Percentiles rank a stretch among this genome's conserved stretches.
These are phyloP conservation scores for Metarhizium humberi DNA, from an alignment of 2,329 filamentous ascomycete genomes.

Conservation along the genomic window DNA sequence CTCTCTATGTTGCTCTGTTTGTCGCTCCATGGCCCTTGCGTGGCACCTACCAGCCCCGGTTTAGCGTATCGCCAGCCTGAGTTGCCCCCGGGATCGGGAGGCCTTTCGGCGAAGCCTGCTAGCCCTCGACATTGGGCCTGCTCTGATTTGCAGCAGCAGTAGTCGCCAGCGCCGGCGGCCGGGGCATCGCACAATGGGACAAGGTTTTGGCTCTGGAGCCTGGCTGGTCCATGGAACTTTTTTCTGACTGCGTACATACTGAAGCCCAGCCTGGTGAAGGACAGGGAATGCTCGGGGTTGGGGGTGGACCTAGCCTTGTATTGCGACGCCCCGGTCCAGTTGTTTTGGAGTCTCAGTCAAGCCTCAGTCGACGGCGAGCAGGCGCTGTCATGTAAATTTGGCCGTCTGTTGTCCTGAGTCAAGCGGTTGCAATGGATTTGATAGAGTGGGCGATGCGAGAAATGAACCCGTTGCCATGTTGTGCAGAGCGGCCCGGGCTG, in stretches of 20 bases:
- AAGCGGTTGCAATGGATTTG: neutral
- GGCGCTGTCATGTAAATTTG: too few relatives aligned
- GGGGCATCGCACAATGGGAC: neutral
- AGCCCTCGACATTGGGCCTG: neutral
- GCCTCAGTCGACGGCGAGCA: neutral
- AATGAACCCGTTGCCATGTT: neutral
- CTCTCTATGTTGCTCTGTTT: neutral
- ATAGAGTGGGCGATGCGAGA: neutral
- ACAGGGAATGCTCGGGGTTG: neutral
- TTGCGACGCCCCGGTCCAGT: neutral
- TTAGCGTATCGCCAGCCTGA: slow-evolving; percentile 8
- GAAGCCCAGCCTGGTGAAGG: neutral
- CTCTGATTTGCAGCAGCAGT: neutral
- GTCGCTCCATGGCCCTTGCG: slow-evolving; percentile 1
- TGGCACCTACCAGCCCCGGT: slow-evolving; percentile 14
- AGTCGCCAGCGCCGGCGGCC: neutral
- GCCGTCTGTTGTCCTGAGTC: too few relatives aligned
- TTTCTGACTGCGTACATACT: neutral
- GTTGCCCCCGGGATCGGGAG: neutral
- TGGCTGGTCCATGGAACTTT: neutral
- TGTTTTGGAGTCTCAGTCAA: neutral
- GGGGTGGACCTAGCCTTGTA: neutral
- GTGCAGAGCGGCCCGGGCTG: neutral
- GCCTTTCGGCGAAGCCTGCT: neutral
- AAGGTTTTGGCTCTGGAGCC: neutral